Evolutionary conservation across 352 stramenopile species (phyloP).

Genomic region (Phytophthora citrophthora): DNA sequence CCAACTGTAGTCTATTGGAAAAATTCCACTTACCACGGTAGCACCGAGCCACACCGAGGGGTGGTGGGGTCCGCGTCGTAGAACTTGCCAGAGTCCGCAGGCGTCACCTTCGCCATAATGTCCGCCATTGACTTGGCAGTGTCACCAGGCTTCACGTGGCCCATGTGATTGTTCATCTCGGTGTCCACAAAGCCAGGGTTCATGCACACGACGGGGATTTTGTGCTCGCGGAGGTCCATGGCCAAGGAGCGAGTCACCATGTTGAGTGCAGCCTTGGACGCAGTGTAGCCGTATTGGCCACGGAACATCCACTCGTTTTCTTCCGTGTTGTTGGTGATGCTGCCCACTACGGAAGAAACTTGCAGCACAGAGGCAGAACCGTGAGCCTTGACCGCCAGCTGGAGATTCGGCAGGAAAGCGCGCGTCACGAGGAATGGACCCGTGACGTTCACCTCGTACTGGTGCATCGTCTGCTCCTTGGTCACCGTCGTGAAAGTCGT

Average conservation of each 20-base stretch:
- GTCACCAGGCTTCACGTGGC: not conserved
- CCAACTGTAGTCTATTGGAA: too few relatives aligned
- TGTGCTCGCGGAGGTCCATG: slow-evolving; percentile 10
- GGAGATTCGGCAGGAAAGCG: slow-evolving; percentile 5
- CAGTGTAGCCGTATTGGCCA: slow-evolving; percentile 9
- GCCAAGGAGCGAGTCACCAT: slow-evolving; percentile 10
- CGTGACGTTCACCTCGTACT: slow-evolving; percentile 8
- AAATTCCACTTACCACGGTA: slow-evolving; percentile 1
- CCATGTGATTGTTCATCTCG: slow-evolving; percentile 10
- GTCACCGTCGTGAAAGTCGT: slow-evolving; percentile 4
- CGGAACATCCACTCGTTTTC: slow-evolving; percentile 9
- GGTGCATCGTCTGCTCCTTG: slow-evolving; percentile 5
- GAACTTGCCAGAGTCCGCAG: slow-evolving; percentile 1
- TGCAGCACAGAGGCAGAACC: slow-evolving; percentile 2
- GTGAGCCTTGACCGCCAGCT: not conserved
- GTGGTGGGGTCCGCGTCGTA: slow-evolving; percentile 3
- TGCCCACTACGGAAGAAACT: slow-evolving; percentile 3
- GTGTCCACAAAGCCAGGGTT: slow-evolving; percentile 9
- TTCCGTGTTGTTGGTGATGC: slow-evolving; percentile 10
- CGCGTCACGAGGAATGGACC: slow-evolving; percentile 11
- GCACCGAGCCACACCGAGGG: not conserved
- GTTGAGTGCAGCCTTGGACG: slow-evolving; percentile 12
- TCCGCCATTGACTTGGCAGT: not conserved
- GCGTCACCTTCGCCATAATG: slow-evolving; percentile 4
- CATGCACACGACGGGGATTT: slow-evolving; percentile 1